Percentiles rank a stretch among this genome's conserved stretches.
Conservation (phyloP, 169 alveolate species). For the Amoebophrya sp. region DNA sequence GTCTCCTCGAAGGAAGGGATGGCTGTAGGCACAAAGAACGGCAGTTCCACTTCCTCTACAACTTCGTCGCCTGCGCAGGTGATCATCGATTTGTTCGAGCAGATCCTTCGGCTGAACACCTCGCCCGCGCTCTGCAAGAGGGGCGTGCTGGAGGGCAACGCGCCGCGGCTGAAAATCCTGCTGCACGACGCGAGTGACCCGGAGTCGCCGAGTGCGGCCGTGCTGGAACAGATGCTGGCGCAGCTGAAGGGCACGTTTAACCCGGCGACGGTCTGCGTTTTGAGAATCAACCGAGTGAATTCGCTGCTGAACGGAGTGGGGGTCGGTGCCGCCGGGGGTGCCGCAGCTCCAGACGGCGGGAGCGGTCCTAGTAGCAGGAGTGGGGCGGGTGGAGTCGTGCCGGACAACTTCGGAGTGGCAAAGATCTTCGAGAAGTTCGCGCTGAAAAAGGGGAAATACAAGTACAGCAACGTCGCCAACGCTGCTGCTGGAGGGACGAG, state of each 20-base stretch:
- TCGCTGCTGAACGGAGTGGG: too few species aligned
- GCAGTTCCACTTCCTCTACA: too few species aligned
- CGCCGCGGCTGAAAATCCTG: neutral
- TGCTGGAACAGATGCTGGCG: neutral
- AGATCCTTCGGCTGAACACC: neutral
- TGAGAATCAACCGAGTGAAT: neutral
- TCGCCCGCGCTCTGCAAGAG: neutral
- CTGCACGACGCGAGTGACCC: neutral
- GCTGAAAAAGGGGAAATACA: neutral
- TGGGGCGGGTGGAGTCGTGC: too few species aligned
- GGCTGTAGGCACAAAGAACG: too few species aligned
- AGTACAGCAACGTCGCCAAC: too few species aligned
- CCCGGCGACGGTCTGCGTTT: neutral
- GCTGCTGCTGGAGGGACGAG: too few species aligned
- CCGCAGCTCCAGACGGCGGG: too few species aligned
- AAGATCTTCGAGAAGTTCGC: neutral
- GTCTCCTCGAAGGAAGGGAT: neutral
- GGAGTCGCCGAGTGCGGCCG: neutral
- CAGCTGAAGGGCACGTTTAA: neutral
- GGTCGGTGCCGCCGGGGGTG: too few species aligned
- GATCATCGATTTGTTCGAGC: neutral
- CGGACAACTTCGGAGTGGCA: neutral
- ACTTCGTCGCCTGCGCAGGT: too few species aligned
- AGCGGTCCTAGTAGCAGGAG: too few species aligned
- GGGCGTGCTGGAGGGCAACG: neutral